A percentile compares a stretch with the other conserved stretches of the same genome.
Evolutionary conservation across 306 rosid genomes (phyloP).

Genomic region (Citrullus mucosospermus): DNA sequence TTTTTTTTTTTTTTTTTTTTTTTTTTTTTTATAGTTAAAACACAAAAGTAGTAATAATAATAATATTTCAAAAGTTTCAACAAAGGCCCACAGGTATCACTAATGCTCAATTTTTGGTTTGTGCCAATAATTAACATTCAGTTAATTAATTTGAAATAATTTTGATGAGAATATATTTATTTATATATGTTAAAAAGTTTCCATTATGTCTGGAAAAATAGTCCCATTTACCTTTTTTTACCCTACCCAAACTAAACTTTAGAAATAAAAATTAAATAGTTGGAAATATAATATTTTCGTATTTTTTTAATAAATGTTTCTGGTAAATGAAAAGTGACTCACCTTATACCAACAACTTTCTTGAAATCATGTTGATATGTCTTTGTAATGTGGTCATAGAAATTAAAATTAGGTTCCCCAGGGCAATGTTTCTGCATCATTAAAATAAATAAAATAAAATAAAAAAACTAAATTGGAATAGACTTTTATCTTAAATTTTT

Average conservation of each 20-base stretch:
- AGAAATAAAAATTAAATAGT: not conserved
- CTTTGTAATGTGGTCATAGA: conserved; percentile 33
- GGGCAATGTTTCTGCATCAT: conserved; percentile 38
- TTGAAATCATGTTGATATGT: conserved; percentile 53
- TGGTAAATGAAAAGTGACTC: not conserved
- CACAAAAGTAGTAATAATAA: not conserved
- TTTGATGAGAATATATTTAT: no score
- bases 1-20: no score
- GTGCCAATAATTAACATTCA: no score
- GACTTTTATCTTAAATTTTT: not conserved
- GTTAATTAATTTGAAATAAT: no score
- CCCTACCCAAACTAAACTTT: not conserved
- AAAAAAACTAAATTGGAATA: not conserved
- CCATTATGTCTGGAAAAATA: no score
- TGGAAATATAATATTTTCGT: not conserved
- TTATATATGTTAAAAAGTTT: no score
- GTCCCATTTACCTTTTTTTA: no score
- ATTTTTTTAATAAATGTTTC: no score
- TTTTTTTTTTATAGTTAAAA: not conserved
- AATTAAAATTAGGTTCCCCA: conserved; percentile 13
- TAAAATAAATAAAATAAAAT: not conserved
- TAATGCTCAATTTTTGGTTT: no score
- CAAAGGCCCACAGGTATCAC: no score
- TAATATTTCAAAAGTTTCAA: no score
- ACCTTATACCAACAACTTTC: conserved; percentile 81